phyloP scores from a whole-genome alignment of 176 grass and related monocot species.

The Oryza australiensis region DNA sequence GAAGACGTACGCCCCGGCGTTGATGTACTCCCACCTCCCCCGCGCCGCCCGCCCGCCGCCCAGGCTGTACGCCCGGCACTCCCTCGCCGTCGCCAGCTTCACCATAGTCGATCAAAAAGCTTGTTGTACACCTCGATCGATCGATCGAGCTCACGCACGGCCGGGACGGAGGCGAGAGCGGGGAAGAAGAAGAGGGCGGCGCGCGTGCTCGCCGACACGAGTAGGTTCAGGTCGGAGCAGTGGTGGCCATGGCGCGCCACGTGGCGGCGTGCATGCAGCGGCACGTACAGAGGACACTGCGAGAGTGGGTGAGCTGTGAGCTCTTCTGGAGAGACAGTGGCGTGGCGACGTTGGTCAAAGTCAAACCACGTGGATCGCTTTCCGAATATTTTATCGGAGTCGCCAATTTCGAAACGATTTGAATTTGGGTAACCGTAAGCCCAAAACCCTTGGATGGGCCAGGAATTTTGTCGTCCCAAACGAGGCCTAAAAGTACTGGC shows the following conservation, averaged over 20 bases:
- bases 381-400: background rate
- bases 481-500: too few relatives aligned
- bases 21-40: conserved; percentile 87
- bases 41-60: conserved; percentile 9
- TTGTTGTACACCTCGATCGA: background rate
- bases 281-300: conserved; percentile 23
- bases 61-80: conserved; percentile 67
- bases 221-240: background rate
- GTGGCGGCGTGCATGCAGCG: conserved; percentile 80
- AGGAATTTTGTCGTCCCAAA: too few relatives aligned
- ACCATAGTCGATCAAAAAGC: conserved; percentile 46
- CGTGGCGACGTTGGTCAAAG: background rate
- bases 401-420: background rate
- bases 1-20: conserved; percentile 70
- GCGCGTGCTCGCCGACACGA: background rate
- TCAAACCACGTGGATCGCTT: background rate
- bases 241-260: conserved; percentile 31
- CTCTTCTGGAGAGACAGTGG: background rate
- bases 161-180: background rate
- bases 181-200: background rate
- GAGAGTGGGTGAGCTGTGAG: conserved; percentile 4
- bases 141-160: background rate
- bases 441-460: too few relatives aligned
- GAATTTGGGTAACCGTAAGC: too few relatives aligned
- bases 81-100: conserved; percentile 79